phyloP scores from a whole-genome alignment of 352 stramenopile species.

The Elongisporangium undulatum region DNA sequence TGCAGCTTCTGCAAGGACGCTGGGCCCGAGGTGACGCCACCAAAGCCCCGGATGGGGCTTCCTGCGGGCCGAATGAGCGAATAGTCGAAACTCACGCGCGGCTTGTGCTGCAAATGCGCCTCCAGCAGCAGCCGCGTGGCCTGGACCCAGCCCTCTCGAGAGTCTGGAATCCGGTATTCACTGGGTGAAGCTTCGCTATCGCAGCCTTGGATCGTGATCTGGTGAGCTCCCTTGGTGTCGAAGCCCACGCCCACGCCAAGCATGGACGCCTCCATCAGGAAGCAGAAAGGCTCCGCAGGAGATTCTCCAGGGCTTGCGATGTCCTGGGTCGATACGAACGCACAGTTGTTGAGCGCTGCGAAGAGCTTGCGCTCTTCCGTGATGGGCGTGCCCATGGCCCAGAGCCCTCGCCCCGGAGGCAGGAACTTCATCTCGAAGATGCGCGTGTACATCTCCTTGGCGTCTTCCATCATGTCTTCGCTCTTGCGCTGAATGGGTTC shows the following conservation, averaged over 20 bases:
- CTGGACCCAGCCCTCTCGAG: slow-evolving; percentile 85
- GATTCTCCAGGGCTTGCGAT: slow-evolving; percentile 37
- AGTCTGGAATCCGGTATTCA: slow-evolving; percentile 46
- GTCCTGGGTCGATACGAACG: slow-evolving; percentile 89
- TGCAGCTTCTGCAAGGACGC: slow-evolving; percentile 76
- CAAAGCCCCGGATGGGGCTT: slow-evolving; percentile 87
- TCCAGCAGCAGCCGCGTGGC: slow-evolving; percentile 81
- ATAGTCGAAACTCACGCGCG: slow-evolving; percentile 73
- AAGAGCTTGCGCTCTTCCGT: slow-evolving; percentile 82
- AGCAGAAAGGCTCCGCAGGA: slow-evolving; percentile 86
- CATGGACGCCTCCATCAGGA: slow-evolving; percentile 95
- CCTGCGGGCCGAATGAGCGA: slow-evolving; percentile 76
- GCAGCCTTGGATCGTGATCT: slow-evolving; percentile 38
- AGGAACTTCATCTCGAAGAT: slow-evolving; percentile 95
- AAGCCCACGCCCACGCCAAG: slow-evolving; percentile 93
- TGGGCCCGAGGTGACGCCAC: slow-evolving; percentile 85
- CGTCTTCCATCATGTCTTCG: slow-evolving; percentile 29
- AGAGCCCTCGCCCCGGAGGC: slow-evolving; percentile 89
- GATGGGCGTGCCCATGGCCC: slow-evolving; percentile 92
- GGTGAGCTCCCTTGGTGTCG: slow-evolving; percentile 87
- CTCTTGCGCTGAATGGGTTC: slow-evolving; percentile 78
- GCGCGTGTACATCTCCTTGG: slow-evolving; percentile 90
- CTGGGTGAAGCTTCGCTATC: slow-evolving; percentile 8
- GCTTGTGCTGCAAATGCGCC: slow-evolving; percentile 65
- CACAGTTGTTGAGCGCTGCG: slow-evolving; percentile 92